phyloP scores from a whole-genome alignment of 2,329 filamentous ascomycete genomes.

The Diaporthe humulicola region DNA sequence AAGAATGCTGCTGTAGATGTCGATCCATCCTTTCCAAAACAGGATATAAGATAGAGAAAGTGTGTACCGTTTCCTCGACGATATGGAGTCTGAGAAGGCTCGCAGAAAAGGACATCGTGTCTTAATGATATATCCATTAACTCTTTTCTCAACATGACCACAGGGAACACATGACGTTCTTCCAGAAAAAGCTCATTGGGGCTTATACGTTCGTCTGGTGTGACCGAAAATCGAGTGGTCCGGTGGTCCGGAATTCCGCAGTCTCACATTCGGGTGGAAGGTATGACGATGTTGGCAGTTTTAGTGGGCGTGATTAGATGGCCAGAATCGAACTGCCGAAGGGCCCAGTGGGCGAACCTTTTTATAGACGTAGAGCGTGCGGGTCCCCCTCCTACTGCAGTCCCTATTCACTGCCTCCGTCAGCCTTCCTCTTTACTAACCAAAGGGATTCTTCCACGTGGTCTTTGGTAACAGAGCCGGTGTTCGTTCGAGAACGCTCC shows the following conservation, averaged over 20 bases:
- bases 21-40: no score
- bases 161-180: no score
- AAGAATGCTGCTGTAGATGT: not conserved
- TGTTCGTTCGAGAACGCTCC: not conserved
- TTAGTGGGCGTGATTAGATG: not conserved
- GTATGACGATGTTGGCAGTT: not conserved
- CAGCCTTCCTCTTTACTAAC: not conserved
- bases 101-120: not conserved
- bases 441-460: not conserved
- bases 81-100: not conserved
- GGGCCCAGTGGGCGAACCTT: not conserved
- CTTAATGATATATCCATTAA: rapidly evolving
- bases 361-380: not conserved
- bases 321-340: not conserved
- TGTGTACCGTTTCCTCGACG: not conserved
- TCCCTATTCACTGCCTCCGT: not conserved
- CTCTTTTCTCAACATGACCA: not conserved
- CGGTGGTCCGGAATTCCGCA: no score
- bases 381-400: not conserved
- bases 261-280: no score
- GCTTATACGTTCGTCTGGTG: no score
- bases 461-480: not conserved
- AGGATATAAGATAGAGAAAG: no score
- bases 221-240: no score
- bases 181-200: no score